Conservation (phyloP, 176 grass and related monocot genomes). For the Raddia guianensis region DNA sequence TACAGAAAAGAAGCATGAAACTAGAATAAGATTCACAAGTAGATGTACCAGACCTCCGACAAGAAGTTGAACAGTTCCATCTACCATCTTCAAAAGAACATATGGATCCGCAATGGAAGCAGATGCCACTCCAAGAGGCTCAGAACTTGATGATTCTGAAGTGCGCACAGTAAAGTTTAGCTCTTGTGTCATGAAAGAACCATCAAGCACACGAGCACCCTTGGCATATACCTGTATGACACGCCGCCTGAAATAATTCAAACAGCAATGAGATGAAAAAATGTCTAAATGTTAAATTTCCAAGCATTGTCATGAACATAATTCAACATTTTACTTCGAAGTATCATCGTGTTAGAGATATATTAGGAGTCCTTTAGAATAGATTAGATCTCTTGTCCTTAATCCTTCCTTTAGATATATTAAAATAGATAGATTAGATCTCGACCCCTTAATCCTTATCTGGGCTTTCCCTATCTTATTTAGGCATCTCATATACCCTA, state of each 20-base stretch:
- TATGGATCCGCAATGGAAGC: slow-evolving; percentile 93
- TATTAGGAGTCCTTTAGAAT: too few species aligned
- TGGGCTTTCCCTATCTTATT: too few species aligned
- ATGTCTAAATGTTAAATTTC: background rate
- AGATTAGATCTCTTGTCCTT: too few species aligned
- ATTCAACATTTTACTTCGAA: background rate
- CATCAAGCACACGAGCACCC: slow-evolving; percentile 97
- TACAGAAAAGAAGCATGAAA: background rate
- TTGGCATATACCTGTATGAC: slow-evolving; percentile 81
- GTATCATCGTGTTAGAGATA: too few species aligned
- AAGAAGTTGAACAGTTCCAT: slow-evolving; percentile 89
- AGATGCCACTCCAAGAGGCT: slow-evolving; percentile 61
- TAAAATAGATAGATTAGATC: too few species aligned
- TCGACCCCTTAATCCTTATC: too few species aligned
- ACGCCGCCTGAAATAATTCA: slow-evolving; percentile 64
- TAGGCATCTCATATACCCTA: too few species aligned
- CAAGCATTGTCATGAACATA: background rate
- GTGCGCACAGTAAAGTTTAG: slow-evolving; percentile 65
- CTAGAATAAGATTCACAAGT: background rate
- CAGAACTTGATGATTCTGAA: slow-evolving; percentile 72
- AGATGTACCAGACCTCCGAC: slow-evolving; percentile 68
- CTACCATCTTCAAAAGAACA: slow-evolving; percentile 87
- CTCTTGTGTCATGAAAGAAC: slow-evolving; percentile 99
- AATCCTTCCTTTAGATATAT: too few species aligned
- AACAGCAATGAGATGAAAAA: slow-evolving; percentile 32